phyloP scores from a whole-genome alignment of 2,329 filamentous ascomycete genomes.

The Penicillium hordei region DNA sequence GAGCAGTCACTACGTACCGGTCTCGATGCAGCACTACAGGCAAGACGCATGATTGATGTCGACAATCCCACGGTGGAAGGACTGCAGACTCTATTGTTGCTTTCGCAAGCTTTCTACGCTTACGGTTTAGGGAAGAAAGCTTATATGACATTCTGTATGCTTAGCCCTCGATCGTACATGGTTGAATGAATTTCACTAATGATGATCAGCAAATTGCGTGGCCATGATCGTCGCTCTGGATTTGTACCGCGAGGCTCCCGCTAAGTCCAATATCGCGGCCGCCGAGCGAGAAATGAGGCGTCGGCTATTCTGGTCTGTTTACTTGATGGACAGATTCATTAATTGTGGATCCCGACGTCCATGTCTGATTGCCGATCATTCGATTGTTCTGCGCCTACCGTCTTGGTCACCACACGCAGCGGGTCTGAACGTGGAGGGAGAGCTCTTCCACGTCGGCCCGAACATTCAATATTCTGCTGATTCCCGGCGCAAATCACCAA shows the following conservation, averaged over 20 bases:
- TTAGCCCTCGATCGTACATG: not conserved
- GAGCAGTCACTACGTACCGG: constrained; percentile 67
- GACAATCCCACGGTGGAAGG: constrained; percentile 80
- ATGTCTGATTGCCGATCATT: constrained; percentile 75
- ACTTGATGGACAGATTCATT: constrained; percentile 80
- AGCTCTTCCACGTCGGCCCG: constrained; percentile 77
- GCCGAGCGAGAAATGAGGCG: constrained; percentile 74
- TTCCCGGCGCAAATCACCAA: constrained; percentile 68
- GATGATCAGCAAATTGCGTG: constrained; percentile 63
- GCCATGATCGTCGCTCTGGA: constrained; percentile 83
- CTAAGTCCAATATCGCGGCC: constrained; percentile 60
- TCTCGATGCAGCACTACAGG: constrained; percentile 69
- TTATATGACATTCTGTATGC: constrained; percentile 77
- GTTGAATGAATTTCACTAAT: constrained; percentile 3
- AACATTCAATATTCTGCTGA: constrained; percentile 72
- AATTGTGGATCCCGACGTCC: constrained; percentile 79
- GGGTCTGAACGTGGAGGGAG: constrained; percentile 67
- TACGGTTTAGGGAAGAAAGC: constrained; percentile 78
- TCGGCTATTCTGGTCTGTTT: constrained; percentile 86
- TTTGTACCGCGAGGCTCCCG: constrained; percentile 72
- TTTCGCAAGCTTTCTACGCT: constrained; percentile 74
- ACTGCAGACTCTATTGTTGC: constrained; percentile 71
- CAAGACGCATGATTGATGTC: constrained; percentile 69
- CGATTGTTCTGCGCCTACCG: constrained; percentile 71
- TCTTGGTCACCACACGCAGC: constrained; percentile 67